These are phyloP conservation scores for Saturnispora bothae DNA, from an alignment of 805 yeast species.

Conservation along the genomic window DNA sequence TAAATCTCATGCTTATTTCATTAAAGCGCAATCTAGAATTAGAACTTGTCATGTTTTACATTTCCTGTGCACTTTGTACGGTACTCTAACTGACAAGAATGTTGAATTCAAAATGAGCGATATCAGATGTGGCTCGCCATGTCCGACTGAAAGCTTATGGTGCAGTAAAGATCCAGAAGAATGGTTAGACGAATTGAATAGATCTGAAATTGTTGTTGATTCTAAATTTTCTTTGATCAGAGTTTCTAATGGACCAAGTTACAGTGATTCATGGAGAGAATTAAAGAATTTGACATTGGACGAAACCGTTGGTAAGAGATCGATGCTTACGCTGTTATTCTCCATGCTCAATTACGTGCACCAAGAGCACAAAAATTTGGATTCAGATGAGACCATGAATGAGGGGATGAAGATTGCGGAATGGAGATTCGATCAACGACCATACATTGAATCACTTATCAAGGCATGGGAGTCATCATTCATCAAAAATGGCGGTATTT, in stretches of 20 bases:
- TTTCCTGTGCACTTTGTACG: conserved; percentile 37
- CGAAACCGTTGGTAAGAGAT: conserved; percentile 35
- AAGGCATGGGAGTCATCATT: conserved; percentile 61
- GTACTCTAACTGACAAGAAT: conserved; percentile 33
- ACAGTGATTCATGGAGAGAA: conserved; percentile 45
- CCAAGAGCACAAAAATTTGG: conserved; percentile 34
- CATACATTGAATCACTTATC: conserved; percentile 44
- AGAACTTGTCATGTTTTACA: conserved; percentile 43
- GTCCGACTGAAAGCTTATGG: conserved; percentile 53
- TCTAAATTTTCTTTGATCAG: conserved; percentile 46
- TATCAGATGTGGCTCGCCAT: conserved; percentile 55
- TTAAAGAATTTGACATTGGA: conserved; percentile 32
- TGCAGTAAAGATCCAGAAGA: conserved; percentile 35
- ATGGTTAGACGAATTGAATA: conserved; percentile 38
- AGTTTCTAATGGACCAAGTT: conserved; percentile 41
- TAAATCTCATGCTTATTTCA: conserved; percentile 39
- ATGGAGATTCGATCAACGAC: conserved; percentile 59
- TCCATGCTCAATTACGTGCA: conserved; percentile 60
- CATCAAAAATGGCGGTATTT: conserved; percentile 51
- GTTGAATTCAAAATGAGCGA: conserved; percentile 32
- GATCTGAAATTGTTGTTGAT: conserved; percentile 33
- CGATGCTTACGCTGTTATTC: conserved; percentile 46
- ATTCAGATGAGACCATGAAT: conserved; percentile 19
- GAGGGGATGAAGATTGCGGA: conserved; percentile 39
- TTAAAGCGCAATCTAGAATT: conserved; percentile 45